phyloP scores from a whole-genome alignment of 495 filamentous ascomycete genomes.

The Sordaria brevicollis region DNA sequence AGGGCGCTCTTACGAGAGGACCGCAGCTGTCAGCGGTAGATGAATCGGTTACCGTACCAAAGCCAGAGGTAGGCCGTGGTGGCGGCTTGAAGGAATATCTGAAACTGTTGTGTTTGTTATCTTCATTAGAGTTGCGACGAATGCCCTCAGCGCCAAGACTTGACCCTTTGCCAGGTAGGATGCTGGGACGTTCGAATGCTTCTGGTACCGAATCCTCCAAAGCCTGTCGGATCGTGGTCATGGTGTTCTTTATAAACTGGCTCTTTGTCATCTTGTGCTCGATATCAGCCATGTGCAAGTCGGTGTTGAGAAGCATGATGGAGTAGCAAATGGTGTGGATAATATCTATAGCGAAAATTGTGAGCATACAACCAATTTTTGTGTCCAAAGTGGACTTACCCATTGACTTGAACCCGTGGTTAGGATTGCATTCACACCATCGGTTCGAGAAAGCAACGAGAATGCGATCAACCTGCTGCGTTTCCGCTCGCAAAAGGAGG shows the following conservation, averaged over 20 bases:
- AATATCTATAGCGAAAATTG: constrained; percentile 48
- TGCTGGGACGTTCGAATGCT: constrained; percentile 47
- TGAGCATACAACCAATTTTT: constrained; percentile 1
- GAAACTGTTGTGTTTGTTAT: constrained; percentile 31
- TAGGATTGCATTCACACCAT: constrained; percentile 93
- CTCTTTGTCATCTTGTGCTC: constrained; percentile 89
- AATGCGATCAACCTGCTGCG: constrained; percentile 93
- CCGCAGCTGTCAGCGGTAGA: constrained; percentile 34
- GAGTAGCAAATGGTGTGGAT: constrained; percentile 98
- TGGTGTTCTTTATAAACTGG: constrained; percentile 94
- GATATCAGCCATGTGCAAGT: constrained; percentile 89
- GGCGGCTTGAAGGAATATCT: constrained; percentile 38
- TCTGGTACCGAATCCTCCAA: constrained; percentile 60
- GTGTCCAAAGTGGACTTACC: constrained; percentile 41
- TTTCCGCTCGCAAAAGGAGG: constrained; percentile 82
- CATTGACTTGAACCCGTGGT: constrained; percentile 82
- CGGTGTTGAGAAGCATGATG: constrained; percentile 87
- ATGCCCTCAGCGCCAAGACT: constrained; percentile 15
- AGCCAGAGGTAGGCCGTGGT: constrained; percentile 31
- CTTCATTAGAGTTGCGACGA: constrained; percentile 26
- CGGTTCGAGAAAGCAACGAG: constrained; percentile 75
- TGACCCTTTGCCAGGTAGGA: constrained; percentile 28
- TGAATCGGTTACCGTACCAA: constrained; percentile 23
- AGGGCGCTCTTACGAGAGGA: constrained; percentile 70
- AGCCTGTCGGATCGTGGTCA: constrained; percentile 75